Conservation (phyloP, 768 basidiomycete species). For the Boletus rufocinnamomeus region DNA sequence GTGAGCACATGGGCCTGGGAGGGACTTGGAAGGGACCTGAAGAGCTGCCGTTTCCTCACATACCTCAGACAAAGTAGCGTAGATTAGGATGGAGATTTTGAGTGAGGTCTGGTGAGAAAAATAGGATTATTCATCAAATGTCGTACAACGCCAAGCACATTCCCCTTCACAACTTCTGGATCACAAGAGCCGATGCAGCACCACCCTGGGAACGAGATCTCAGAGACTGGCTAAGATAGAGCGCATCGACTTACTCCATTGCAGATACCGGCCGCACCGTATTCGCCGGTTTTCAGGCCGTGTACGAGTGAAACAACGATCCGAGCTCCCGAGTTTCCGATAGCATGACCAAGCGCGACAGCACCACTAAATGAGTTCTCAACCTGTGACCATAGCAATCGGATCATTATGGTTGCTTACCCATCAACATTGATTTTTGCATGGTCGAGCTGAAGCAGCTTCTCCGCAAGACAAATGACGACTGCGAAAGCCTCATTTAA, state of each 20-base stretch:
- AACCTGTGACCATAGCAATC: slow-evolving; percentile 8
- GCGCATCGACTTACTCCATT: slow-evolving; percentile 73
- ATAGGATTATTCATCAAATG: slow-evolving; percentile 21
- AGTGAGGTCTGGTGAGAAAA: slow-evolving; percentile 11
- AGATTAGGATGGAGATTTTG: slow-evolving; percentile 4
- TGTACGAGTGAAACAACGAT: slow-evolving; percentile 94
- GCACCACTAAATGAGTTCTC: slow-evolving; percentile 67
- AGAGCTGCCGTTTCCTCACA: slow-evolving; percentile 16
- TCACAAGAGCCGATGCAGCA: slow-evolving; percentile 86
- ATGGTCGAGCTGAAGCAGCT: slow-evolving; percentile 80
- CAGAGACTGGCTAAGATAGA: slow-evolving; percentile 13
- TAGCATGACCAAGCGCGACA: slow-evolving; percentile 93
- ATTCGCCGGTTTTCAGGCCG: slow-evolving; percentile 88
- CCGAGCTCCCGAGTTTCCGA: slow-evolving; percentile 93
- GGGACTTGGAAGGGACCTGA: not conserved
- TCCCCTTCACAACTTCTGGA: slow-evolving; percentile 73
- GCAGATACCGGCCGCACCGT: slow-evolving; percentile 95
- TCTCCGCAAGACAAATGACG: slow-evolving; percentile 88
- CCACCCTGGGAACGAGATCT: slow-evolving; percentile 62
- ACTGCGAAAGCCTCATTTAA: slow-evolving; percentile 98
- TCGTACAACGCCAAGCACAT: slow-evolving; percentile 17
- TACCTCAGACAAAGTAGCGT: slow-evolving; percentile 10
- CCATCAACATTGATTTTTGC: slow-evolving; percentile 90
- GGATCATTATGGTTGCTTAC: slow-evolving; percentile 43
- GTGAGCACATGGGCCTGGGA: slow-evolving; percentile 5